Conservation (phyloP, 768 basidiomycete species). For the Podaxis sp. region DNA sequence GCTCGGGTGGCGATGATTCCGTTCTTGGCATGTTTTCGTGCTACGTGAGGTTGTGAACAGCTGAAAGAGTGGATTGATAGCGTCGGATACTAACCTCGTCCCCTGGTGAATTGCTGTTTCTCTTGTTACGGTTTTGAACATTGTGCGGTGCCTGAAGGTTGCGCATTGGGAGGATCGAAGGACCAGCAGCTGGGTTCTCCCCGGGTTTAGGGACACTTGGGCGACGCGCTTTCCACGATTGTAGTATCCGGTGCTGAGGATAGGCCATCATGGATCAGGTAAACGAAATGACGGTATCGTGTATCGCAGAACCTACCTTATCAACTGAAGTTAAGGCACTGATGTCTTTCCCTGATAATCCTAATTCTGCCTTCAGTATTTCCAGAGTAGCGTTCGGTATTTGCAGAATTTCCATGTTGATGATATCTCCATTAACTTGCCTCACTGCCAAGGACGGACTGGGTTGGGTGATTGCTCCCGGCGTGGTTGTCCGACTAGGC, state of each 20-base stretch:
- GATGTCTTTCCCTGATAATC: slow-evolving; percentile 42
- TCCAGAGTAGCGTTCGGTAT: slow-evolving; percentile 32
- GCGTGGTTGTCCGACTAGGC: slow-evolving; percentile 57
- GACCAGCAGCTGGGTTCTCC: slow-evolving; percentile 35
- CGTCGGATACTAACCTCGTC: slow-evolving; percentile 42
- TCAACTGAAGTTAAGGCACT: slow-evolving; percentile 41
- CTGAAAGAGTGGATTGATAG: background rate
- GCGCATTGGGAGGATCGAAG: slow-evolving; percentile 34
- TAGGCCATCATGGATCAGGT: background rate
- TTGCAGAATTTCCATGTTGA: slow-evolving; percentile 38
- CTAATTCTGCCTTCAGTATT: slow-evolving; percentile 36
- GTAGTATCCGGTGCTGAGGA: slow-evolving; percentile 32
- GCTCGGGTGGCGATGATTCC: slow-evolving; percentile 53
- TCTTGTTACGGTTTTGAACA: slow-evolving; percentile 28
- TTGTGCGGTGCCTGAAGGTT: slow-evolving; percentile 17
- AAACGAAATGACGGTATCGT: slow-evolving; percentile 7
- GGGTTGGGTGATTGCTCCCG: slow-evolving; percentile 43
- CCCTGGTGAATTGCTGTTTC: slow-evolving; percentile 58
- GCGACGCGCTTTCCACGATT: slow-evolving; percentile 5
- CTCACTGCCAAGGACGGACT: slow-evolving; percentile 57
- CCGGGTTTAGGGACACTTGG: slow-evolving; percentile 12
- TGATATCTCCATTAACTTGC: slow-evolving; percentile 21
- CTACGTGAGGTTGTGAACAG: slow-evolving; percentile 22
- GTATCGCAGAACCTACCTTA: slow-evolving; percentile 43
- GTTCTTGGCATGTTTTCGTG: slow-evolving; percentile 44